Evolutionary conservation across 495 filamentous ascomycete genomes (phyloP), one percentile per base, ranked within the genome.

Genomic region (Podospora conica): DNA sequence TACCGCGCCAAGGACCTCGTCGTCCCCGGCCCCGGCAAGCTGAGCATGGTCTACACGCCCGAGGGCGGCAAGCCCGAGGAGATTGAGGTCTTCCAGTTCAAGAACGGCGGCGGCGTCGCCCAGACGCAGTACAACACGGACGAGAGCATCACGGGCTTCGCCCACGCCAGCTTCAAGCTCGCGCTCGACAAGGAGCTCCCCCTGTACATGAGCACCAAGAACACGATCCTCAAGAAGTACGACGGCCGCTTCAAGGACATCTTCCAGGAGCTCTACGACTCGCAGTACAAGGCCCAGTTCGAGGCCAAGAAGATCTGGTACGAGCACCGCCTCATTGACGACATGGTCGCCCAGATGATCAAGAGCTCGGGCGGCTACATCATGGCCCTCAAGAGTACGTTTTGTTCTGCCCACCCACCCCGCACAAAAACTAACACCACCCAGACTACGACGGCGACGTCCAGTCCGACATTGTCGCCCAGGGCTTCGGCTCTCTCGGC

Each of bases 311-410:
- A 83, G 57, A 96, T 97, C 80, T 98, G 95, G 95, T 98, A 98
- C 76, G 95, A 98, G 88, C 95, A 98, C 81, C 89, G 95, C 70
- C 83, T 98, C 40, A 98, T 98, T 74, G 95, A 98, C 81, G 95
- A 98, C 81, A 98, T 98, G 95, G 95, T 98, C 64, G 95, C 95
- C 58, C 94, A 98, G 86, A 98, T 98, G 95, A 91, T 98, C 84
- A 98, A 98, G 87, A 91, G 87, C 79, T 88, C 89, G 71, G 92
- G 95, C 66, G 95, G 95, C 65, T 96, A 91, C 79, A 85, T 98
- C 77, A 98, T 98, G 85, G 95, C 95, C 66, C 84, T 98, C 74
- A 98, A 98, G 87, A 98, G 91, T 93, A 75, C 74, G 88, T 81
- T 27, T 53, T 24, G n/a, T 25, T 31, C 55, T 27, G 20, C 12